phyloP scores from a whole-genome alignment of 371 early-diverging fungal genomes.

The Zychaea mexicana region DNA sequence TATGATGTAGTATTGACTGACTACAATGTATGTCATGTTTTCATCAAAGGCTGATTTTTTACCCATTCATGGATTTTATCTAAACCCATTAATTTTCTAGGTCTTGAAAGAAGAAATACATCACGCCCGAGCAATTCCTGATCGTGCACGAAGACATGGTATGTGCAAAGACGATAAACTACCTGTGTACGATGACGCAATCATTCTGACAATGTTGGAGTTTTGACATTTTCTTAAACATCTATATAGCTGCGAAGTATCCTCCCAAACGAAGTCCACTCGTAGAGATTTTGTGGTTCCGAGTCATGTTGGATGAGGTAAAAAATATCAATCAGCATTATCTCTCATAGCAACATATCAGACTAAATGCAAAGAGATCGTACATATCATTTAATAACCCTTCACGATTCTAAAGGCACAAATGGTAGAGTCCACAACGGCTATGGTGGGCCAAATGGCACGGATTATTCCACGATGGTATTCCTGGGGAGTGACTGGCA shows the following conservation, averaged over 20 bases:
- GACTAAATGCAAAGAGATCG: no score
- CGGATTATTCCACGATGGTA: slow-evolving; percentile 56
- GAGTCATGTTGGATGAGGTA: slow-evolving; percentile 58
- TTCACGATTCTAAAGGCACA: slow-evolving; percentile 58
- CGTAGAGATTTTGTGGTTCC: slow-evolving; percentile 60
- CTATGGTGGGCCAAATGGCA: slow-evolving; percentile 58
- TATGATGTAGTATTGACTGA: slow-evolving; percentile 64
- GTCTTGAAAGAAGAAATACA: slow-evolving; percentile 57
- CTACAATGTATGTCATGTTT: slow-evolving; percentile 40
- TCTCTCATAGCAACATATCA: background rate
- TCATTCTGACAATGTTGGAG: no score
- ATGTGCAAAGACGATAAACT: no score
- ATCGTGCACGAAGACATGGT: slow-evolving; percentile 34
- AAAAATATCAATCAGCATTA: background rate
- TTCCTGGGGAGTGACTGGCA: slow-evolving; percentile 76
- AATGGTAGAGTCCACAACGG: slow-evolving; percentile 58
- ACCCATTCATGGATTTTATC: background rate
- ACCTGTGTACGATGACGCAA: no score
- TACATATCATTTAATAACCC: no score
- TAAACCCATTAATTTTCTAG: background rate
- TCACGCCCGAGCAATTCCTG: slow-evolving; percentile 29
- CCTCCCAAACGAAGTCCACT: slow-evolving; percentile 47
- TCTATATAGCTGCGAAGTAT: slow-evolving; percentile 34
- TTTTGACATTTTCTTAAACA: slow-evolving; percentile 1
- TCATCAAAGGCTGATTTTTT: background rate